These are phyloP conservation scores for Capsella rubella DNA, from an alignment of 441 rosid species.

Conservation along the genomic window DNA sequence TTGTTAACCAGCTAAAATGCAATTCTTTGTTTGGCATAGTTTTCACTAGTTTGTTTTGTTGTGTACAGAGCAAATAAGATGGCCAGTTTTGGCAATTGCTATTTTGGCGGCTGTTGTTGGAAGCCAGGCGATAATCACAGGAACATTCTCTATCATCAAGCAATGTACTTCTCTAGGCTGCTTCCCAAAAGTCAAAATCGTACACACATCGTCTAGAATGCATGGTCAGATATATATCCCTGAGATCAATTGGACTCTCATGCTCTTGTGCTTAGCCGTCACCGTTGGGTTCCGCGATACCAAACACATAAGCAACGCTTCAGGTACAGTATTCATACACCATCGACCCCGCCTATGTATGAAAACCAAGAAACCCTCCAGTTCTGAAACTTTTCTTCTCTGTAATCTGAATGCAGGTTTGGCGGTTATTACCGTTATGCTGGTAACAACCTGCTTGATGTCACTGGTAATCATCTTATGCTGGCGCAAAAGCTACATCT, in stretches of 20 bases:
- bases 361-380: constrained; percentile 2
- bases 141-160: constrained; percentile 84
- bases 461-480: constrained; percentile 80
- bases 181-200: constrained; percentile 72
- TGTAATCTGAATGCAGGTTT: constrained; percentile 58
- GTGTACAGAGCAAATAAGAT: constrained; percentile 64
- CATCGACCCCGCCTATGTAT: neutral
- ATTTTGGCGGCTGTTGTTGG: constrained; percentile 84
- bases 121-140: constrained; percentile 83
- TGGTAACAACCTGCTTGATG: constrained; percentile 91
- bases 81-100: constrained; percentile 85
- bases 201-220: constrained; percentile 74
- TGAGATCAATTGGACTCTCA: constrained; percentile 80
- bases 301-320: constrained; percentile 75
- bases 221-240: constrained; percentile 86
- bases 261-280: constrained; percentile 80
- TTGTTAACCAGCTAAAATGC: constrained; percentile 8
- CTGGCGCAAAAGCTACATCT: constrained; percentile 70
- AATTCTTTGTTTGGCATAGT: constrained; percentile 14
- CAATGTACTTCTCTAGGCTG: constrained; percentile 79
- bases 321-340: constrained; percentile 53
- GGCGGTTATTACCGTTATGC: constrained; percentile 96
- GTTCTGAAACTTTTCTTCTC: constrained; percentile 29
- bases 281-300: constrained; percentile 80
- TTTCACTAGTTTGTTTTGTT: constrained; percentile 35